Evolutionary conservation across 2,329 filamentous ascomycete species (phyloP).

Genomic region (Beauveria australis): DNA sequence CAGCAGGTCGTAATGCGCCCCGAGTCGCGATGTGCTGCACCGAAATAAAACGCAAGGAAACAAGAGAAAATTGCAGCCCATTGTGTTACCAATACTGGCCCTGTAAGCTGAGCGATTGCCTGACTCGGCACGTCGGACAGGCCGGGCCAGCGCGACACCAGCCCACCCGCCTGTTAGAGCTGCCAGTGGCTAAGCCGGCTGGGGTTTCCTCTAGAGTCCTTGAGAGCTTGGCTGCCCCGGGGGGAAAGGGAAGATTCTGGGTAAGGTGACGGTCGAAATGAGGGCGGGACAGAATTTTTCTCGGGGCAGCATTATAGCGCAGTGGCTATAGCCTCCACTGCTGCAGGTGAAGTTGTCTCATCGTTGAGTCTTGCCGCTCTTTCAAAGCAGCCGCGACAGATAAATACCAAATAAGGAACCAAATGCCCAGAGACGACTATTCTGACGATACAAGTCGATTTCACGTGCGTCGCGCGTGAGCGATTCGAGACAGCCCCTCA

Average conservation of each 20-base stretch:
- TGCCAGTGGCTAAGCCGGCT: neutral
- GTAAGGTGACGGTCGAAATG: constrained; percentile 4
- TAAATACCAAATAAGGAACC: neutral
- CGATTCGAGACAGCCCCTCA: neutral
- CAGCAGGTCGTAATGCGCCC: neutral
- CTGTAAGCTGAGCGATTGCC: neutral
- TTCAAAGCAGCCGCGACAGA: neutral
- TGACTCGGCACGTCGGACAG: neutral
- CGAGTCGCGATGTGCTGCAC: neutral
- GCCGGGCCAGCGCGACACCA: neutral
- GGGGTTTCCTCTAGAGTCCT: neutral
- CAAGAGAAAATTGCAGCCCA: neutral
- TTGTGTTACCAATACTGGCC: too few species aligned
- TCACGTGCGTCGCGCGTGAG: neutral
- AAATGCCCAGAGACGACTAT: too few species aligned
- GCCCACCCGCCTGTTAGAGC: neutral
- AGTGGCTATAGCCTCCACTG: constrained; percentile 1
- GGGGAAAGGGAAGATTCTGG: constrained; percentile 9
- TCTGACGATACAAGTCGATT: neutral
- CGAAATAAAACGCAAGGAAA: too few species aligned
- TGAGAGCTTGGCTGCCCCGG: neutral
- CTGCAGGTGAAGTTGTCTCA: neutral
- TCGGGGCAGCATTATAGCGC: constrained; percentile 1
- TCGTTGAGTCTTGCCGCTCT: too few species aligned
- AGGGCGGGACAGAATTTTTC: neutral